A percentile compares a stretch with the other conserved stretches of the same genome.
Evolutionary conservation across 345 rosid genomes (phyloP).

Genomic region (Streptanthus diversifolius): DNA sequence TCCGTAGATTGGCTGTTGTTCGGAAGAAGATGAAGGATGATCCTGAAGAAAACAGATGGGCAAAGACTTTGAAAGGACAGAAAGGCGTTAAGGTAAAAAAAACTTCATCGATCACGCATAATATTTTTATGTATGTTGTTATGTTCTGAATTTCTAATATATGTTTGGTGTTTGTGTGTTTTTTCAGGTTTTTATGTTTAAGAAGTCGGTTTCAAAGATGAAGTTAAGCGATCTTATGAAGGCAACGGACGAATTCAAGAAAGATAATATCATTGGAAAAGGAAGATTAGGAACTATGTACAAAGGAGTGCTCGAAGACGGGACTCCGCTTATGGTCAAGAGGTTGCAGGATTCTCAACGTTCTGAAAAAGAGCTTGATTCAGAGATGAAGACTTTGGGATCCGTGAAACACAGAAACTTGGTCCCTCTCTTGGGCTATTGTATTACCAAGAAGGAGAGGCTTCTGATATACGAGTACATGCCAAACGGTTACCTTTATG

Average conservation of each 20-base stretch:
- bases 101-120: background rate
- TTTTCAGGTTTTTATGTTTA: constrained; percentile 81
- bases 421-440: constrained; percentile 89
- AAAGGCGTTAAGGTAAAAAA: constrained; percentile 69
- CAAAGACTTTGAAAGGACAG: constrained; percentile 60
- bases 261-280: constrained; percentile 65
- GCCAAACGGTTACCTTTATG: constrained; percentile 70
- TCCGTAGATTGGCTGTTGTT: constrained; percentile 47
- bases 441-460: constrained; percentile 66
- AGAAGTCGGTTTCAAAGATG: constrained; percentile 74
- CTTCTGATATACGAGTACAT: constrained; percentile 72
- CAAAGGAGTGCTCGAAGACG: constrained; percentile 74
- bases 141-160: constrained; percentile 1
- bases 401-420: constrained; percentile 72
- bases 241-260: constrained; percentile 78
- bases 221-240: constrained; percentile 79
- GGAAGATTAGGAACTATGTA: constrained; percentile 90
- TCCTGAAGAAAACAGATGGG: constrained; percentile 93
- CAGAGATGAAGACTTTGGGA: constrained; percentile 88
- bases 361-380: constrained; percentile 67
- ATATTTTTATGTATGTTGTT: background rate
- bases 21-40: constrained; percentile 73
- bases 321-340: constrained; percentile 73
- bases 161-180: constrained; percentile 7
- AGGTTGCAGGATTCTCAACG: constrained; percentile 87